phyloP scores from a whole-genome alignment of 305 asterid genomes.

The Solanum hybrid region DNA sequence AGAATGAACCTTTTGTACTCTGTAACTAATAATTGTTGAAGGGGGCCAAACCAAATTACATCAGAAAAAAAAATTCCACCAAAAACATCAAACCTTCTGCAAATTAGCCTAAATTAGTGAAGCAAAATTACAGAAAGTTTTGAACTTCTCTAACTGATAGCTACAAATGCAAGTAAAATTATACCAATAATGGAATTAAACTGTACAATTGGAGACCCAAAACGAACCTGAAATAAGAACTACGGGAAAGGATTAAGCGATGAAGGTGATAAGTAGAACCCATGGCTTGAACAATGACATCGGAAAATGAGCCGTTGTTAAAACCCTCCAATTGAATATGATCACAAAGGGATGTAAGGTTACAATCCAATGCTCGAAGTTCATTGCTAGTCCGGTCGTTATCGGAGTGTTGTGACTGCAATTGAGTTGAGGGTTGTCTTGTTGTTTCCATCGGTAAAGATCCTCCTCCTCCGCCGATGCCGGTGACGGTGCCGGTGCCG shows the following conservation, averaged over 20 bases:
- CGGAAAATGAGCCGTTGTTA: constrained; percentile 75
- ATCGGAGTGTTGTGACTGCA: constrained; percentile 30
- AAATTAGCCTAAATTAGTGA: neutral
- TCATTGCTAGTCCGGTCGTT: constrained; percentile 34
- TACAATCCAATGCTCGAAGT: constrained; percentile 54
- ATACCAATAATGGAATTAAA: neutral
- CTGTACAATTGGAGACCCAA: neutral
- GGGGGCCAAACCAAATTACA: neutral
- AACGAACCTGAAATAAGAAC: constrained; percentile 79
- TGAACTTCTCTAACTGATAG: neutral
- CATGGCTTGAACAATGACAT: constrained; percentile 75
- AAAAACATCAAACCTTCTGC: neutral
- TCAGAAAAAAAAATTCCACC: neutral
- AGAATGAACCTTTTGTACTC: neutral
- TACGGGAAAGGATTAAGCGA: constrained; percentile 85
- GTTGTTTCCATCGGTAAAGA: constrained; percentile 3
- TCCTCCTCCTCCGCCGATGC: neutral
- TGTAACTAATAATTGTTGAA: neutral
- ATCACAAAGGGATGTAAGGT: constrained; percentile 82
- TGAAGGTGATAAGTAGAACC: constrained; percentile 77
- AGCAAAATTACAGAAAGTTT: neutral
- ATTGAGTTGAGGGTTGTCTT: constrained; percentile 9
- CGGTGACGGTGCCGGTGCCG: constrained; percentile 24
- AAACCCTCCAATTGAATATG: constrained; percentile 91
- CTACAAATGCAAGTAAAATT: neutral